A percentile compares a stretch with the other conserved stretches of the same genome.
These are phyloP conservation scores for Phytophthora pini DNA, from an alignment of 352 stramenopile genomes.

Conservation along the genomic window DNA sequence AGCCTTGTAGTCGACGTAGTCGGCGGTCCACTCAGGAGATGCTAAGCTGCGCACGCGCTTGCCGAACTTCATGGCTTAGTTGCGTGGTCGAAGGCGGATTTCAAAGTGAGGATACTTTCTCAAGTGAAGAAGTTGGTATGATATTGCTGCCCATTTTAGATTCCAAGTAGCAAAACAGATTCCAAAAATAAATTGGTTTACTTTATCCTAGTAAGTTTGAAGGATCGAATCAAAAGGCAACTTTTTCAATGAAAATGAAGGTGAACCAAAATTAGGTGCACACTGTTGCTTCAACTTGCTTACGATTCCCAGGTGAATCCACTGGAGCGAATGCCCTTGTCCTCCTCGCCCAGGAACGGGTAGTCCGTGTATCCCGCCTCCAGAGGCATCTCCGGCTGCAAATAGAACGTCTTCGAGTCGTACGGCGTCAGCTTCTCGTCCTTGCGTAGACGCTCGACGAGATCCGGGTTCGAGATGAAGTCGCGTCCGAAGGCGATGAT, in stretches of 20 bases:
- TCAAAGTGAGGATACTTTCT: slow-evolving; percentile 17
- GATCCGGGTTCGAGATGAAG: slow-evolving; percentile 51
- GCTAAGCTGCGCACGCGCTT: slow-evolving; percentile 80
- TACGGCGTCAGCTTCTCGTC: slow-evolving; percentile 44
- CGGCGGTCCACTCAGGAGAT: slow-evolving; percentile 57
- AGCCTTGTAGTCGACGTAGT: slow-evolving; percentile 87
- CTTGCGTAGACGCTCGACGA: slow-evolving; percentile 58
- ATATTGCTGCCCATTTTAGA: not conserved
- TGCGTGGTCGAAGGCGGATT: slow-evolving; percentile 14
- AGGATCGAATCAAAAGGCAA: slow-evolving; percentile 12
- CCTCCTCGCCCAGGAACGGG: slow-evolving; percentile 26
- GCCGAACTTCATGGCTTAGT: slow-evolving; percentile 77
- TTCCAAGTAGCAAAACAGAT: slow-evolving; percentile 9
- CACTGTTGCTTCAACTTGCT: not conserved
- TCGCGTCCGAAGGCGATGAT: slow-evolving; percentile 57
- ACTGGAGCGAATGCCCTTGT: slow-evolving; percentile 16
- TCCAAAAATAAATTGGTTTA: not conserved
- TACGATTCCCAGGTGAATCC: slow-evolving; percentile 16
- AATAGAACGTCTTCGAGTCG: slow-evolving; percentile 51
- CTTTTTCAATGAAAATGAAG: slow-evolving; percentile 7
- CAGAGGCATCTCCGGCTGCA: slow-evolving; percentile 18
- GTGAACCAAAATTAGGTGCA: not conserved
- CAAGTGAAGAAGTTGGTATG: not conserved
- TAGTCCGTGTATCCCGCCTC: slow-evolving; percentile 61
- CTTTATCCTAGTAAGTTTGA: slow-evolving; percentile 8